A percentile compares a stretch with the other conserved stretches of the same genome.
Evolutionary conservation across 73 alveolate genomes (phyloP).

Genomic region (Tetrahymena borealis): DNA sequence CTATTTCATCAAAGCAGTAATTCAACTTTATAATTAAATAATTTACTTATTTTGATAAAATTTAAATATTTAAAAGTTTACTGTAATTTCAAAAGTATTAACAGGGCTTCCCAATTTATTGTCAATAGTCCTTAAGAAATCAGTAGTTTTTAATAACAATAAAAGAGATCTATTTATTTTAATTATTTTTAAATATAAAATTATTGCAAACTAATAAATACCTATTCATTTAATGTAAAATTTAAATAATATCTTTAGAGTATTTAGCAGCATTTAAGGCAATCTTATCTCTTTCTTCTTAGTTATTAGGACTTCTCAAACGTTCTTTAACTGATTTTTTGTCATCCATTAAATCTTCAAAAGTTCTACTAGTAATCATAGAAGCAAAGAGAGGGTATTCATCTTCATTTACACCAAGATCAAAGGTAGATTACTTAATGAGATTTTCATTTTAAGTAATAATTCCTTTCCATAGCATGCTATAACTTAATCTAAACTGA

Average conservation of each 20-base stretch:
- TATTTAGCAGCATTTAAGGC: slow-evolving; percentile 55
- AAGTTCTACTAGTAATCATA: slow-evolving; percentile 58
- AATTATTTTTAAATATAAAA: background rate
- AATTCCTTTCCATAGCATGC: slow-evolving; percentile 67
- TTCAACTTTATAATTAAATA: background rate
- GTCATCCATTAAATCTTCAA: slow-evolving; percentile 61
- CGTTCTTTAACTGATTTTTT: slow-evolving; percentile 25
- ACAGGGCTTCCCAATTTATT: slow-evolving; percentile 60
- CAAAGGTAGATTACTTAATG: slow-evolving; percentile 49
- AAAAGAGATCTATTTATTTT: slow-evolving; percentile 1
- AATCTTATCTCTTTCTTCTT: slow-evolving; percentile 50
- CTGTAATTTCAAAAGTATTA: slow-evolving; percentile 49
- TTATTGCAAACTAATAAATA: background rate
- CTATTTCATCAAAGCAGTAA: background rate
- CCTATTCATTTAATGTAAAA: slow-evolving; percentile 47
- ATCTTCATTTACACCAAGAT: slow-evolving; percentile 54
- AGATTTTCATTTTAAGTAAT: slow-evolving; percentile 49
- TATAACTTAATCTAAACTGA: slow-evolving; percentile 50
- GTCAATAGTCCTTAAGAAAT: slow-evolving; percentile 63
- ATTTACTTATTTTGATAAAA: background rate
- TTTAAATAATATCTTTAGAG: slow-evolving; percentile 50
- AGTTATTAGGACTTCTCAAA: slow-evolving; percentile 23
- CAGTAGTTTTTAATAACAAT: slow-evolving; percentile 53
- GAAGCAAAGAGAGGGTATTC: slow-evolving; percentile 60
- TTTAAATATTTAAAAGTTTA: background rate